Conservation (phyloP, 352 stramenopile genomes). For the Globisporangium polare region DNA sequence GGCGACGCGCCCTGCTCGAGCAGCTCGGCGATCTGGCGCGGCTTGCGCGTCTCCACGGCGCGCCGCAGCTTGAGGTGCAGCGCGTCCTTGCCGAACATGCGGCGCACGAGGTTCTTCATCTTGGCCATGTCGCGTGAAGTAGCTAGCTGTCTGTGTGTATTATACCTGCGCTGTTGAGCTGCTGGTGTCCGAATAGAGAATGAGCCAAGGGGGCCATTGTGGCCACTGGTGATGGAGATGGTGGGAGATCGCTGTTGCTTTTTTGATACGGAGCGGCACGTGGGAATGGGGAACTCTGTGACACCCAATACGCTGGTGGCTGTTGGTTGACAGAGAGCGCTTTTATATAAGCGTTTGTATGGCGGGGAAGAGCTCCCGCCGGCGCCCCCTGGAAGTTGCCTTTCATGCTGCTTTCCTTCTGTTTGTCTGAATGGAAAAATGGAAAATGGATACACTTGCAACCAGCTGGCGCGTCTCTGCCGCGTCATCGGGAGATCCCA, state of each 20-base stretch:
- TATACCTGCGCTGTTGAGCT: not conserved
- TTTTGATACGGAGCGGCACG: not conserved
- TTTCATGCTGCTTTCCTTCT: not conserved
- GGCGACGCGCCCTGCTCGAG: constrained; percentile 55
- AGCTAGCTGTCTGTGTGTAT: not conserved
- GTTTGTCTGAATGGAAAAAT: not conserved
- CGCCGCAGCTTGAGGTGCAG: constrained; percentile 56
- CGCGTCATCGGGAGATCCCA: too few species aligned
- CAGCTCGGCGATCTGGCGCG: constrained; percentile 42
- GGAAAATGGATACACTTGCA: not conserved
- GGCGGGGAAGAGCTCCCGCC: too few species aligned
- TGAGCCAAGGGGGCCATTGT: not conserved
- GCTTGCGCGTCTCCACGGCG: constrained; percentile 40
- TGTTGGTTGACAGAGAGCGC: not conserved
- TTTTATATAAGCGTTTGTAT: constrained; percentile 1
- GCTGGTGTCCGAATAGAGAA: constrained; percentile 1
- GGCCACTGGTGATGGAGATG: not conserved
- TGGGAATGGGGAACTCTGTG: constrained; percentile 3
- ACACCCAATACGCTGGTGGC: not conserved
- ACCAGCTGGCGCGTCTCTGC: not conserved
- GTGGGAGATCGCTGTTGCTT: too few species aligned
- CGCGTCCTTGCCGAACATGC: constrained; percentile 37
- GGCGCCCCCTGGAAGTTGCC: not conserved
- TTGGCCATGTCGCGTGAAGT: constrained; percentile 34
- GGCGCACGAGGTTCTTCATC: constrained; percentile 41